These are phyloP conservation scores for Macrophomina phaseolina DNA, from an alignment of 2,329 filamentous ascomycete genomes.

Conservation along the genomic window DNA sequence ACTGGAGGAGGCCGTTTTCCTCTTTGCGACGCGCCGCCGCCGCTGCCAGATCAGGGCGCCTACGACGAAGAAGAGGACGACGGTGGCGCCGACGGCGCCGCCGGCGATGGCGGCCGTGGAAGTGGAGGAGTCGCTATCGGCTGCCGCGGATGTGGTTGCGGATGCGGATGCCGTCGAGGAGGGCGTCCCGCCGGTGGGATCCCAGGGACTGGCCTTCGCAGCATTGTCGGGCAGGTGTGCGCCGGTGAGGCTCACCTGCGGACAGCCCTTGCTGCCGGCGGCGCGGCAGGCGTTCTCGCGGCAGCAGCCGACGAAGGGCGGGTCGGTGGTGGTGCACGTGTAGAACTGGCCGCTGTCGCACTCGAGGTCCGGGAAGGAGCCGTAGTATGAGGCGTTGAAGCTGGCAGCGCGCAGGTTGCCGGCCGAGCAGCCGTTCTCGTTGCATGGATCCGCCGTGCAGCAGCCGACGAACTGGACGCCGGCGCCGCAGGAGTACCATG, in stretches of 20 bases:
- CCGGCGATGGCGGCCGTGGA: conserved; percentile 36
- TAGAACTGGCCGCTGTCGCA: conserved; percentile 43
- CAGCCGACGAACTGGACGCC: conserved; percentile 48
- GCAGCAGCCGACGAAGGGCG: conserved; percentile 49
- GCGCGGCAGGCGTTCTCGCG: conserved; percentile 42
- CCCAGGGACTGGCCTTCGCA: conserved; percentile 33
- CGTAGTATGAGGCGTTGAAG: conserved; percentile 42
- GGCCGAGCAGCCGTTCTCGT: conserved; percentile 41
- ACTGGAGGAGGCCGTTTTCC: neutral
- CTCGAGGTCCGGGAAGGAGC: conserved; percentile 40
- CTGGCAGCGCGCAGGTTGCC: conserved; percentile 40
- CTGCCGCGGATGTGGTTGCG: neutral
- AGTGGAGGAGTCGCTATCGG: conserved; percentile 8
- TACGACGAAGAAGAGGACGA: conserved; percentile 34
- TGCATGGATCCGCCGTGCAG: conserved; percentile 46
- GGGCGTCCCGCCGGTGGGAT: conserved; percentile 9
- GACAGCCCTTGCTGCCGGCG: conserved; percentile 34
- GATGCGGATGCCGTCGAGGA: conserved; percentile 22
- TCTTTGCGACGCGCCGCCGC: neutral
- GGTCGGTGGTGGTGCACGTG: conserved; percentile 39
- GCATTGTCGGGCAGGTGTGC: conserved; percentile 35
- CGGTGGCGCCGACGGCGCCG: conserved; percentile 38
- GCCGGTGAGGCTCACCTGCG: conserved; percentile 35
- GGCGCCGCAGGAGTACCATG: conserved; percentile 44
- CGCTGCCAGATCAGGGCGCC: conserved; percentile 27